phyloP scores from a whole-genome alignment of 2,329 filamentous ascomycete species.

The Lojkania enalia region DNA sequence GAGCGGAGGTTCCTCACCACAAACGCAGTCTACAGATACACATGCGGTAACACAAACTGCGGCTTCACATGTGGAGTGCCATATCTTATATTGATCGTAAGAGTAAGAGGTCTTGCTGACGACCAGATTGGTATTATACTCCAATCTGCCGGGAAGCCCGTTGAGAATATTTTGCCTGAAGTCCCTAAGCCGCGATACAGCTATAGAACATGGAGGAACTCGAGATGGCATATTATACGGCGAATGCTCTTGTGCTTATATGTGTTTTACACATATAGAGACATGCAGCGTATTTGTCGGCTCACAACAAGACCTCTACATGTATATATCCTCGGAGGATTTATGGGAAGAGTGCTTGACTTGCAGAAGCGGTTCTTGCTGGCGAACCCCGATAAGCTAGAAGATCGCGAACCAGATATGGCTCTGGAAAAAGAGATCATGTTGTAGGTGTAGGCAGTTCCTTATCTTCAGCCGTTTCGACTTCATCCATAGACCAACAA shows the following conservation, averaged over 20 bases:
- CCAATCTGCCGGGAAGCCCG: conserved; percentile 8
- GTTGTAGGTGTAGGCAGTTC: not conserved
- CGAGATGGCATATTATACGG: conserved; percentile 4
- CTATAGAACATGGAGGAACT: conserved; percentile 10
- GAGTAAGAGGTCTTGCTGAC: conserved; percentile 16
- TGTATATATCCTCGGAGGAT: not conserved
- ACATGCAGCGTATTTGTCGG: conserved; percentile 9
- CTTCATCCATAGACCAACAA: not conserved
- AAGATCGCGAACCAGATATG: not conserved
- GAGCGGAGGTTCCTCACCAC: conserved; percentile 16
- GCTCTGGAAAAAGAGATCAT: not conserved
- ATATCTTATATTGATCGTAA: conserved; percentile 15
- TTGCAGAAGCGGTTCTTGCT: not conserved
- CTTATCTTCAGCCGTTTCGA: not conserved
- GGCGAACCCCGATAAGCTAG: not conserved
- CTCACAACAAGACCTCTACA: conserved; percentile 4
- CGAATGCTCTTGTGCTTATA: conserved; percentile 7
- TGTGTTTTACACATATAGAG: conserved; percentile 6
- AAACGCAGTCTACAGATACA: conserved; percentile 19
- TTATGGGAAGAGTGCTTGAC: not conserved
- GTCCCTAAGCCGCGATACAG: conserved; percentile 11
- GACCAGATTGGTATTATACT: no score
- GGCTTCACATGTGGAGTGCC: conserved; percentile 13
- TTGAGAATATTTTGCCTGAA: conserved; percentile 16
- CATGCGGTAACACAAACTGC: conserved; percentile 13